Evolutionary conservation across 768 basidiomycete species (phyloP), one percentile per base, ranked within the genome.

Genomic region (Cantharellus anzutake): DNA sequence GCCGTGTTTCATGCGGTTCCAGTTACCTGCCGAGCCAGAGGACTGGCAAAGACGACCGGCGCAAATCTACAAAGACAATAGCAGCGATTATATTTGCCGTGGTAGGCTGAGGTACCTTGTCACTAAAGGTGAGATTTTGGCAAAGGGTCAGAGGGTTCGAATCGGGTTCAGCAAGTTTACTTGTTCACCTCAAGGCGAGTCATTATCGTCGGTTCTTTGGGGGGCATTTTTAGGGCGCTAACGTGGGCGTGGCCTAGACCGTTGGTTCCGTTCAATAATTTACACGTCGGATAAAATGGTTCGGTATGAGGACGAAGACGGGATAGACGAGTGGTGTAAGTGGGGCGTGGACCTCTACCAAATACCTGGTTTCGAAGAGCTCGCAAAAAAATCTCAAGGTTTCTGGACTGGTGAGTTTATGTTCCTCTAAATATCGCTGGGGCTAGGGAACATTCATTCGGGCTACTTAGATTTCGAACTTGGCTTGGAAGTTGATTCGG

Each of bases 1-100:
- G 59, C 82, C 86, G 35, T 92, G 91, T 67, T 78, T 89, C 63
- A 86, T 90, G 83, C 86, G 85, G 75, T 87, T 89, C 63, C 90
- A 90, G 69, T 75, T 92, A 35, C 88, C 87, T 51, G 87, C 86
- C 40, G 89, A 90, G 58, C 76, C 76, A 61, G 86, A 91, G 66
- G 89, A 92, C 70, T 82, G 79, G 73, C 71, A 81, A 67, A 85
- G 82, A 67, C 76, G 89, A 16, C 89, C 89, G 1, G 86, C 82
- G 3, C 91, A 88, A 66, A 84, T 91, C 65, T 78, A 70, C 59
- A 76, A 76, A 59, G 89, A 90, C 71, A 80, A 80, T 65, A 84
- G 82, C 3, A 84, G 80, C 4, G 76, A 82, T 61, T 65, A 80
- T 3, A 83, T 90, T 61, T 91, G 88, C 67, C 86, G 90, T 68